These are phyloP conservation scores for Coriolopsis trogii DNA, from an alignment of 1,284 basidiomycete species.

Conservation along the genomic window DNA sequence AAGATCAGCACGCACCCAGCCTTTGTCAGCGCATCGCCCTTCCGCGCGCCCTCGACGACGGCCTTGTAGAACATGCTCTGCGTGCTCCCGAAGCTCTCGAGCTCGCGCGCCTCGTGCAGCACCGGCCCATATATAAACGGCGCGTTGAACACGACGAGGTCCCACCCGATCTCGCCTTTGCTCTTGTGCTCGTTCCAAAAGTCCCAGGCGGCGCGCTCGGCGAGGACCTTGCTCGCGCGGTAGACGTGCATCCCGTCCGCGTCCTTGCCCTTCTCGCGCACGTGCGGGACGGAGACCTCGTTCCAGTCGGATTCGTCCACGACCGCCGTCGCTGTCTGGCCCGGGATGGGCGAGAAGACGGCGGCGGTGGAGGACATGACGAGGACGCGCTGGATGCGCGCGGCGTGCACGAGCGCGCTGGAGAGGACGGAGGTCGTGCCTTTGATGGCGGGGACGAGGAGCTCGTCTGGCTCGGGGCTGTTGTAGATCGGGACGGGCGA, in stretches of 20 bases:
- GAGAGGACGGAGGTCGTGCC: constrained; percentile 26
- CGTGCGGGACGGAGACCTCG: constrained; percentile 48
- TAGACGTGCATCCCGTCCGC: constrained; percentile 50
- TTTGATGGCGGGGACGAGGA: constrained; percentile 29
- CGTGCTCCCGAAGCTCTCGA: constrained; percentile 57
- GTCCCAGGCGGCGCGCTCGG: constrained; percentile 64
- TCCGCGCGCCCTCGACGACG: constrained; percentile 31
- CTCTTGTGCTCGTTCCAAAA: constrained; percentile 57
- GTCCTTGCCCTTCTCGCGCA: constrained; percentile 53
- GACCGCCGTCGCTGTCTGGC: constrained; percentile 1
- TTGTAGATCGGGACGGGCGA: too few species aligned
- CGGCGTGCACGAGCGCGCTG: constrained; percentile 4
- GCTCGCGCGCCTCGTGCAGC: constrained; percentile 49
- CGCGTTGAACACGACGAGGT: constrained; percentile 58
- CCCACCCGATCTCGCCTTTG: constrained; percentile 50
- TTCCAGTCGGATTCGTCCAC: constrained; percentile 68
- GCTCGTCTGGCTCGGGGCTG: constrained; percentile 39
- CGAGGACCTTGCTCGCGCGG: constrained; percentile 64
- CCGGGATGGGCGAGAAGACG: constrained; percentile 32
- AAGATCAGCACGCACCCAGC: not conserved
- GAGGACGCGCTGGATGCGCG: constrained; percentile 52
- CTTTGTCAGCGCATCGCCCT: not conserved
- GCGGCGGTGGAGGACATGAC: constrained; percentile 61
- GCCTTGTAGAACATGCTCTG: constrained; percentile 35
- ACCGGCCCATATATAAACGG: constrained; percentile 49